phyloP scores from a whole-genome alignment of 768 basidiomycete genomes.

The Tulasnella sp. region DNA sequence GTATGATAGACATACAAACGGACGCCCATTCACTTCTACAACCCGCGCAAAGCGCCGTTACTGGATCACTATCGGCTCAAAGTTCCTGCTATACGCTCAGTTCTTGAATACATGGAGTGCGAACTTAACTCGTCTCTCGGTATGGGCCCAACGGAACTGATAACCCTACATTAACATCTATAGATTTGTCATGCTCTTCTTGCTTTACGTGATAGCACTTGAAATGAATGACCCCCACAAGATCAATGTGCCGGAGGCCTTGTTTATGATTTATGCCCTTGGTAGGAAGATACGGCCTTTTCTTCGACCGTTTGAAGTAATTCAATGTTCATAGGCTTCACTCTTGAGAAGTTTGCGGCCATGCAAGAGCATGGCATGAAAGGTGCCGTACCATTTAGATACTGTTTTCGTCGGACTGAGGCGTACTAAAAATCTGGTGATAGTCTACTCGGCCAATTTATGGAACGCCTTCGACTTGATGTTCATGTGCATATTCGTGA shows the following conservation, averaged over 20 bases:
- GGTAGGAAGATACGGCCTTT: conserved; percentile 23
- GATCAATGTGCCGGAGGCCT: conserved; percentile 55
- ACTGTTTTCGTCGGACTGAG: neutral
- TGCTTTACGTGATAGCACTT: conserved; percentile 69
- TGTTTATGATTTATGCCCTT: conserved; percentile 57
- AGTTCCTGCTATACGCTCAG: conserved; percentile 83
- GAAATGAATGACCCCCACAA: conserved; percentile 53
- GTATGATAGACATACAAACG: conserved; percentile 77
- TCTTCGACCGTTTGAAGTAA: conserved; percentile 31
- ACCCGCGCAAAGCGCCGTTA: conserved; percentile 87
- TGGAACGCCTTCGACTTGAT: conserved; percentile 91
- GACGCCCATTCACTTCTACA: conserved; percentile 85
- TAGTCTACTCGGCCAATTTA: conserved; percentile 25
- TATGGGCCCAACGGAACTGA: neutral
- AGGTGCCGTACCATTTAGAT: conserved; percentile 47
- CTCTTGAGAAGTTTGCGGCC: conserved; percentile 83
- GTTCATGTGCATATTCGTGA: conserved; percentile 70
- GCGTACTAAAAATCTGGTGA: too few species aligned
- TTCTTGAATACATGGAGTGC: conserved; percentile 82
- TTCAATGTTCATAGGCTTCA: conserved; percentile 49
- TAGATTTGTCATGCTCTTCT: conserved; percentile 71
- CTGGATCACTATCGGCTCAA: conserved; percentile 93
- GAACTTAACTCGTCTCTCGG: conserved; percentile 6
- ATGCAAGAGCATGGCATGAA: conserved; percentile 93
- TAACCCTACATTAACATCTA: neutral